Evolutionary conservation across 179 eudicot species (phyloP), one percentile per base, ranked within the genome.

Genomic region (Nepenthes alata): DNA sequence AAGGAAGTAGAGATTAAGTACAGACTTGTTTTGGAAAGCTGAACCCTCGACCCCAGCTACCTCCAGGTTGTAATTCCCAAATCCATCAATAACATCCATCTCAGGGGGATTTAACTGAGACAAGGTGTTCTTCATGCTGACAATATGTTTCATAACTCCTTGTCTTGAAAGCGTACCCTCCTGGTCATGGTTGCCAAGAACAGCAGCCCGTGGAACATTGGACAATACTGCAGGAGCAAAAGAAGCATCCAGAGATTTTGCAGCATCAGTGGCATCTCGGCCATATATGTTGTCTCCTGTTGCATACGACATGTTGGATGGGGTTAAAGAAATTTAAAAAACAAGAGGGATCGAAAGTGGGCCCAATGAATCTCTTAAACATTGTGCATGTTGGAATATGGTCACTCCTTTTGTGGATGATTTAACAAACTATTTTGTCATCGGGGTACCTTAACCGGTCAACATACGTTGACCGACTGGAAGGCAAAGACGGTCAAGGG

Each of bases 101-200:
- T 68, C 85, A 37, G 67, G 50, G 65, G 98, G 96, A 70, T 91
- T 91, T 9, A 91, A n/a, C 74, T 53, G 72, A 54, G 98, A 81
- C 67, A 91, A 55, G 53, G 96, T 86, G 76, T 80, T 68, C 65
- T 81, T 81, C 96, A 86, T 84, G 10, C 75, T 67, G 44, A 76
- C 88, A 57, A 85, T 85, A 70, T 89, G 76, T 67, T 81, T 77
- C 98, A 91, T 91, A 50, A 89, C 90, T 47, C 77, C 88, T 75
- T 81, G 74, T 66, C 98, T 78, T 8, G 93, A 78, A 57, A 91
- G 79, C 2, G 84, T 80, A 36, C 86, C 80, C 70, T 91, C 86
- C 58, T 91, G 96, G 71, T 91, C 98, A 68, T 91, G 98, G 75
- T 91, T 91, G 15, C 98, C 98, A 51, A 91, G 82, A 55, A 91